phyloP scores from a whole-genome alignment of 768 basidiomycete genomes.

The Leccinum obscurum region DNA sequence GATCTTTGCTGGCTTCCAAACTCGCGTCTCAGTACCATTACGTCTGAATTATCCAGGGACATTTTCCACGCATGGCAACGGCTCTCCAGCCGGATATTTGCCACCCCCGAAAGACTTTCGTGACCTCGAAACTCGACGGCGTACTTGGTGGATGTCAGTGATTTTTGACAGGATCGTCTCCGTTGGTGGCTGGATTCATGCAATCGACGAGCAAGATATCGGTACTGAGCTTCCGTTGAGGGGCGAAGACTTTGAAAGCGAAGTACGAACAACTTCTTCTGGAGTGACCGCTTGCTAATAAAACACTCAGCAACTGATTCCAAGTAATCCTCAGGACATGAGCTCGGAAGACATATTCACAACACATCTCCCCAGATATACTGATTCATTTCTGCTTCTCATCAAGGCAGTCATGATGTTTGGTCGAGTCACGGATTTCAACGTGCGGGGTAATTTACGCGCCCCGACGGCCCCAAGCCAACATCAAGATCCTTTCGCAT shows the following conservation, averaged over 20 bases:
- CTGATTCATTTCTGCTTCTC: slow-evolving; percentile 78
- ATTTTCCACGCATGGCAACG: slow-evolving; percentile 64
- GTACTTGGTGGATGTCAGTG: slow-evolving; percentile 92
- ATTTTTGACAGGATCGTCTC: slow-evolving; percentile 82
- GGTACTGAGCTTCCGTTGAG: slow-evolving; percentile 83
- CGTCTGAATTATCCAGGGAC: slow-evolving; percentile 87
- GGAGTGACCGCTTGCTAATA: slow-evolving; percentile 15
- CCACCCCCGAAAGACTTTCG: slow-evolving; percentile 74
- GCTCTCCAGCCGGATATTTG: slow-evolving; percentile 76
- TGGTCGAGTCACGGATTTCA: slow-evolving; percentile 82
- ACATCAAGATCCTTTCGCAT: slow-evolving; percentile 68
- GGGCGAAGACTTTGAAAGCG: slow-evolving; percentile 71
- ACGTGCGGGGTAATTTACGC: slow-evolving; percentile 71
- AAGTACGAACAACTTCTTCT: slow-evolving; percentile 44
- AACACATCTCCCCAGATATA: slow-evolving; percentile 72
- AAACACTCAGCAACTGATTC: slow-evolving; percentile 49
- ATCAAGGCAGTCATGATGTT: slow-evolving; percentile 86
- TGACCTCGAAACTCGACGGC: slow-evolving; percentile 74
- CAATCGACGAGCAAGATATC: slow-evolving; percentile 79
- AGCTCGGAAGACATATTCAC: slow-evolving; percentile 63
- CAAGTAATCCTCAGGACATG: slow-evolving; percentile 77
- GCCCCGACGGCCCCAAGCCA: slow-evolving; percentile 67
- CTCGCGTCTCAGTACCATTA: slow-evolving; percentile 76
- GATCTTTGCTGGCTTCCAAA: slow-evolving; percentile 87
- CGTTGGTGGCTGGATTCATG: slow-evolving; percentile 84